These are phyloP conservation scores for Monilinia fructigena DNA, from an alignment of 2,329 filamentous ascomycete species.

Conservation along the genomic window DNA sequence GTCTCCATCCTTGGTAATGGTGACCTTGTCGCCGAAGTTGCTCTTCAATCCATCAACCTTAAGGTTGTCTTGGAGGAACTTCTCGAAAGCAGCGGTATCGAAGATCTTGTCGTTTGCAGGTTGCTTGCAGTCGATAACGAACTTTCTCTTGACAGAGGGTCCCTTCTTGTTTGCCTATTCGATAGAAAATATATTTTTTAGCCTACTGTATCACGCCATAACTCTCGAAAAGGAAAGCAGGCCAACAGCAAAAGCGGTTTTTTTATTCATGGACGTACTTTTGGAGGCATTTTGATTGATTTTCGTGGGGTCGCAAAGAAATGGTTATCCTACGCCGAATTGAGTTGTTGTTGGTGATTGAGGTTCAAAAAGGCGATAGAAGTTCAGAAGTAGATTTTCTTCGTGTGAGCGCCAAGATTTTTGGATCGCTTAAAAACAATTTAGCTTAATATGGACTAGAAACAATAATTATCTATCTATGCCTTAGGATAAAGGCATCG, in stretches of 20 bases:
- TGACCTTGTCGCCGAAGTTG: constrained; percentile 92
- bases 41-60: constrained; percentile 98
- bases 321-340: constrained; percentile 48
- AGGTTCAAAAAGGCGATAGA: not conserved
- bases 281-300: constrained; percentile 72
- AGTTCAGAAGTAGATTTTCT: constrained; percentile 21
- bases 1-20: constrained; percentile 87
- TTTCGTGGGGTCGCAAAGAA: constrained; percentile 67
- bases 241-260: constrained; percentile 91
- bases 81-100: constrained; percentile 97
- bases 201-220: constrained; percentile 84
- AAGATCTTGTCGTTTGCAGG: constrained; percentile 99
- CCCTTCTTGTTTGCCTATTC: constrained; percentile 60
- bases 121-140: constrained; percentile 99
- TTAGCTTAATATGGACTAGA: not conserved
- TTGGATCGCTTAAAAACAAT: constrained; percentile 3
- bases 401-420: constrained; percentile 34
- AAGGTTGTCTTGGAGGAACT: constrained; percentile 99
- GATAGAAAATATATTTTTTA: constrained; percentile 61
- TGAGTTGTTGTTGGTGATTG: constrained; percentile 30
- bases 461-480: fast-evolving
- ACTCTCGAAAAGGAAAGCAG: constrained; percentile 47
- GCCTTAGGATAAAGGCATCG: constrained; percentile 1
- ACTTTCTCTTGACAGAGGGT: constrained; percentile 43
- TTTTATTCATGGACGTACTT: constrained; percentile 72